Evolutionary conservation across 208 protist species (phyloP), one percentile per base, ranked within the genome.

Genomic region (Trypanosoma platydactyli): DNA sequence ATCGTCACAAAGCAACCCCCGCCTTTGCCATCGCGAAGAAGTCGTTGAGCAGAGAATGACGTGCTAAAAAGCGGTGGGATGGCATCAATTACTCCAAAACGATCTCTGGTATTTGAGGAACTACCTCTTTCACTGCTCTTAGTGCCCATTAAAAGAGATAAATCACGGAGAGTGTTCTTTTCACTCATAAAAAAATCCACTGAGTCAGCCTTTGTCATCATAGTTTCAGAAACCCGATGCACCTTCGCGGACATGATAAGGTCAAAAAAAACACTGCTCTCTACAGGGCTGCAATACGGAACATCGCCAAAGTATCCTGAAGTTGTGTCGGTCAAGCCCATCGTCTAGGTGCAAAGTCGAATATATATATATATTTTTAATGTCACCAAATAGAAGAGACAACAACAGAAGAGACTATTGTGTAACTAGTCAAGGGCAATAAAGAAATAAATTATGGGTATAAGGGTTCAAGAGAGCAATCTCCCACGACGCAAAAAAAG

Each of bases 281-380:
- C 83, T 11, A 90, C 77, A 27, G 83, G 83, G 33, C 64, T 63
- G 41, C 86, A 86, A 46, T 90, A 93, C 0, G 81, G 87, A 5
- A 90, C 49, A 83, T 93, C 87, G 24, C 76, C 67, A 65, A 88
- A 93, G 54, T 76, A 86, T 11, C 87, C 87, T 13, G 65, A 73
- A 22, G 73, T 78, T 5, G 63, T 60, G 41, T 82, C 73, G 20
- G 71, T 84, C 25, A 55, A 55, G 16, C 50, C 46, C 73, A 82
- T 80, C 33, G 7, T 7, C 7, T 7, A 9, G 3, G 33, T 38
- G 33, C 33, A 38, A 38, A 9, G 33, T 9, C 9, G 9, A 38
- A 38, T 3, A 38, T 11, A 38, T 11, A 38, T 11, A 38, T 38
- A 38, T 11, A 38, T n/a, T n/a, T n/a, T n/a, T n/a, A n/a, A n/a